Conservation (phyloP, 192 early-diverging fungal species). For the Rhizophagus prolifer region DNA sequence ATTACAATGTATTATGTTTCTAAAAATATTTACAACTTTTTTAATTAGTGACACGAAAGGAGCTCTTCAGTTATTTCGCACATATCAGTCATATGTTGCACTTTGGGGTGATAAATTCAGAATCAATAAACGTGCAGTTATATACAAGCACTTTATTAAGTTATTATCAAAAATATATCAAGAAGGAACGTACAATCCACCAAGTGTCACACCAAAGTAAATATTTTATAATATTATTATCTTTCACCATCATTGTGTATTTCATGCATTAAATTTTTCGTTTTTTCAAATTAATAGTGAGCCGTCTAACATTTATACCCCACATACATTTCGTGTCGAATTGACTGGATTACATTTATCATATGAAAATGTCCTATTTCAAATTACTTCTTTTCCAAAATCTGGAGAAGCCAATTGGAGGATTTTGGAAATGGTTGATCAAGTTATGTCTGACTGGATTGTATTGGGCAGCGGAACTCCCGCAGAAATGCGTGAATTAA, state of each 20-base stretch:
- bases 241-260: not conserved
- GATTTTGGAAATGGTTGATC: constrained; percentile 64
- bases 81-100: constrained; percentile 42
- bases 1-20: not conserved
- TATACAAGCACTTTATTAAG: constrained; percentile 50
- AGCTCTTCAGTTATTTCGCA: constrained; percentile 33
- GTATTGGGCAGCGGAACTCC: constrained; percentile 50
- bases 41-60: constrained; percentile 8
- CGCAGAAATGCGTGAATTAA: constrained; percentile 54
- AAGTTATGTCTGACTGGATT: constrained; percentile 59
- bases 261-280: not conserved
- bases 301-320: constrained; percentile 26
- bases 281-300: constrained; percentile 23
- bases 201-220: constrained; percentile 16
- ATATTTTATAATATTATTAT: not conserved
- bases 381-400: constrained; percentile 56
- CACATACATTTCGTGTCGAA: constrained; percentile 44
- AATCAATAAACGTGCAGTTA: constrained; percentile 52
- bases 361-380: constrained; percentile 61
- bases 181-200: constrained; percentile 35
- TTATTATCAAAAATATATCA: constrained; percentile 42
- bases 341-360: constrained; percentile 53
- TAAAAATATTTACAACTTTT: constrained; percentile 3
- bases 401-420: constrained; percentile 58
- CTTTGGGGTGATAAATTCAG: constrained; percentile 43